Percentiles rank a stretch among this genome's conserved stretches.
These are phyloP conservation scores for Fusarium mundagurra DNA, from an alignment of 2,329 filamentous ascomycete genomes.

Conservation along the genomic window DNA sequence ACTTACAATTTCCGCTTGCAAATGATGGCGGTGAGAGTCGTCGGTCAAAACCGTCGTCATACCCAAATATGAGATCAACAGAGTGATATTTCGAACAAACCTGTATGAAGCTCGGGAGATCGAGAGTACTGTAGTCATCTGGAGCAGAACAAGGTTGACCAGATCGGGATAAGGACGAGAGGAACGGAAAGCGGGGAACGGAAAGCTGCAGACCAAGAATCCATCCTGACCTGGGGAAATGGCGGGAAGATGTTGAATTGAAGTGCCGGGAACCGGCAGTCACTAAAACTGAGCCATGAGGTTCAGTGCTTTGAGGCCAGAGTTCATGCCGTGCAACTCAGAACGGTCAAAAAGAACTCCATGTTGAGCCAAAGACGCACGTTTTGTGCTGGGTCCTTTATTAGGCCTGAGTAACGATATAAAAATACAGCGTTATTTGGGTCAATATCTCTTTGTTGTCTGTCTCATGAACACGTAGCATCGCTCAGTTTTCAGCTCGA, in stretches of 20 bases:
- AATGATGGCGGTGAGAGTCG: conserved; percentile 11
- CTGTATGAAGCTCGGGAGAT: not conserved
- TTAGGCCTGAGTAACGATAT: not conserved
- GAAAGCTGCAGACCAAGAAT: not conserved
- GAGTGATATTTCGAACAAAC: not conserved
- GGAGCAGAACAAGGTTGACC: not conserved
- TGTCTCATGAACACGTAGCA: not conserved
- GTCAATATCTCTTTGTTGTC: not conserved
- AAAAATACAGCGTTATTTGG: not conserved
- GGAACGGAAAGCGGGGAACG: not conserved
- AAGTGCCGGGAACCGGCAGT: conserved; percentile 18
- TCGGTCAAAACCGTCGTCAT: not conserved
- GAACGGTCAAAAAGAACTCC: conserved; percentile 2
- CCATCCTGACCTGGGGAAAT: conserved; percentile 1
- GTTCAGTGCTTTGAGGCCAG: not conserved
- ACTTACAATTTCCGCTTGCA: not conserved
- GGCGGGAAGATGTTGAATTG: not conserved
- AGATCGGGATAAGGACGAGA: not conserved
- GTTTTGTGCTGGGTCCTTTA: not conserved
- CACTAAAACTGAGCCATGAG: not conserved
- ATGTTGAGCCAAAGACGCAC: not conserved
- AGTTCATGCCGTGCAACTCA: not conserved
- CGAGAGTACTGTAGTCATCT: not conserved
- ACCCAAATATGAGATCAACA: not conserved
- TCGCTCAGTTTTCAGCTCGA: not conserved